Base-by-base conservation (phyloP, 2,329 filamentous ascomycete species). In the Stemphylium beticola region DNA sequence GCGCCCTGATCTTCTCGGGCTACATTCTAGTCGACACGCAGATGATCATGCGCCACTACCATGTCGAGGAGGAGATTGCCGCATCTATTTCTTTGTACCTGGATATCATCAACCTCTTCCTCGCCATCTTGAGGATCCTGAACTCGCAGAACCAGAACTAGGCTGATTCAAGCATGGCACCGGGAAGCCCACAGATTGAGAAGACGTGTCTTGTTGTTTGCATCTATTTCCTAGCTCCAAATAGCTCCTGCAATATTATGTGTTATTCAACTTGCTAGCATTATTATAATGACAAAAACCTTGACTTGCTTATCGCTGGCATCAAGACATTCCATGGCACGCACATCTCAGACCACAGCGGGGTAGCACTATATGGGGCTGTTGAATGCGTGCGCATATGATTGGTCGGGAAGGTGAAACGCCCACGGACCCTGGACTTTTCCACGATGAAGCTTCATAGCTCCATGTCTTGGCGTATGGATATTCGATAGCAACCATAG, bases 1-100 rank as follows among this genome's bases (percentile, higher is more conserved):
- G 86, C 0, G 93, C 95, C 2, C 79, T 99, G 40, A 86, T 99
- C 72, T 99, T 99, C 82, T 93, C 89, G 43, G 93, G 83, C 7
- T 99, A 99, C 78, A 96, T 99, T 58, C 83, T 99, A 41, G 91
- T 98, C 41, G 95, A 99, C 74, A 99, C 95, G 0, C 95, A 99
- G 82, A 80, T 99, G 67, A 87, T 99, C 58, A 89, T 99, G 85
- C 87, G 93, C 71, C 91, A 96, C 77, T 95, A 97, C 78, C 93
- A 98, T 72, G 92, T 97, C 47, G 95, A 99, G 79, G 93, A 97
- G 83, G 93, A 97, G 82, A 97, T 98, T 74, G 92, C 93, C 6
- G 93, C 93, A 44, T 88, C 91, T 9, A 96, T 99, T 76, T 95
- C 91, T 73, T 83, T 99, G 43, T 99, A 99, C 76, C 84, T 99